phyloP scores from a whole-genome alignment of 1,284 basidiomycete species.

The Paramarasmius palmivorus region DNA sequence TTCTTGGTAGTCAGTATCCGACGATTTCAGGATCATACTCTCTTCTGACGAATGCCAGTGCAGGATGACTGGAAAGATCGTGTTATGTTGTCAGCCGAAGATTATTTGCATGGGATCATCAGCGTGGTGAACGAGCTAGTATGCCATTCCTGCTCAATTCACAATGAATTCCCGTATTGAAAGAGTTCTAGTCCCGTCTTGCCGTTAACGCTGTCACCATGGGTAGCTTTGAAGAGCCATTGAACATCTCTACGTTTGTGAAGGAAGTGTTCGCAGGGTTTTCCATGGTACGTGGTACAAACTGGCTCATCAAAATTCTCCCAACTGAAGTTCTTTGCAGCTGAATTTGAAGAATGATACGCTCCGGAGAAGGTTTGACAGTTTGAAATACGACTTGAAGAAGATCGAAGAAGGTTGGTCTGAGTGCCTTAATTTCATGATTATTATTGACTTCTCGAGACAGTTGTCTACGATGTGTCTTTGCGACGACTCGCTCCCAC shows the following conservation, averaged over 20 bases:
- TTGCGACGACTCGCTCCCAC: constrained; percentile 61
- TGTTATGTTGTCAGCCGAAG: constrained; percentile 70
- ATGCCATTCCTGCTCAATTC: too few relatives aligned
- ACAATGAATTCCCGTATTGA: too few relatives aligned
- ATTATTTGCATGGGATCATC: constrained; percentile 85
- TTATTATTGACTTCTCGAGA: constrained; percentile 14
- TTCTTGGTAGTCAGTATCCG: constrained; percentile 63
- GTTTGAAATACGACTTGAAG: constrained; percentile 86
- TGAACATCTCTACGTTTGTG: constrained; percentile 78
- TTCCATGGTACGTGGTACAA: constrained; percentile 57
- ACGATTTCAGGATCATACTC: constrained; percentile 11
- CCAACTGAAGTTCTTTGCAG: constrained; percentile 35
- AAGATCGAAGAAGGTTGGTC: constrained; percentile 85
- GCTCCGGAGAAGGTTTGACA: constrained; percentile 77
- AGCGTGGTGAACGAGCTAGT: constrained; percentile 83
- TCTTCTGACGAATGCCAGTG: constrained; percentile 43
- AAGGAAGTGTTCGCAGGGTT: constrained; percentile 84
- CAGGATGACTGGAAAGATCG: constrained; percentile 70
- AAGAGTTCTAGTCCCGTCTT: constrained; percentile 75
- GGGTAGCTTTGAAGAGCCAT: constrained; percentile 78
- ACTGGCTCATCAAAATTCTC: background rate
- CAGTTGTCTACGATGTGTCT: constrained; percentile 86
- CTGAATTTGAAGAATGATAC: constrained; percentile 89
- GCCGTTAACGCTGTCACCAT: constrained; percentile 83
- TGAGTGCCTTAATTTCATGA: constrained; percentile 5